These are phyloP conservation scores for Erysimum cheiranthoides DNA, from an alignment of 345 rosid species.

Conservation along the genomic window DNA sequence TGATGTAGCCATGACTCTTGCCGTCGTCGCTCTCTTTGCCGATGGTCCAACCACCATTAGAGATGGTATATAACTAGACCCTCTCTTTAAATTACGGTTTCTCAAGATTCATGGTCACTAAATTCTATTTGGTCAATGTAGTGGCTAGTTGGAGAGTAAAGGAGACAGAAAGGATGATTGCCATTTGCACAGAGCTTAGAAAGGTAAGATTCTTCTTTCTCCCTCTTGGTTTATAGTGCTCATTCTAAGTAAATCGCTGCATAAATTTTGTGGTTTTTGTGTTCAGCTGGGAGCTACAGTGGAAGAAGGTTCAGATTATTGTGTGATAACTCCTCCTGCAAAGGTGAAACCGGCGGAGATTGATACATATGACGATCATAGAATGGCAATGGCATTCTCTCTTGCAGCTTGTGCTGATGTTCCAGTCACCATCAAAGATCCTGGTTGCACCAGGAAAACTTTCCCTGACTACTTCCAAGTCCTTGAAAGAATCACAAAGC, in stretches of 20 bases:
- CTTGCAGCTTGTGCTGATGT: slow-evolving; percentile 97
- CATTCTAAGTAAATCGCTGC: background rate
- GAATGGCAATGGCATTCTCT: slow-evolving; percentile 99
- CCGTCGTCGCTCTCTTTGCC: slow-evolving; percentile 92
- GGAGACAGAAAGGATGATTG: slow-evolving; percentile 97
- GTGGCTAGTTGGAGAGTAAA: slow-evolving; percentile 99
- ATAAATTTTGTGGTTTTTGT: background rate
- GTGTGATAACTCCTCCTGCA: slow-evolving; percentile 93
- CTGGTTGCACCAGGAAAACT: slow-evolving; percentile 89
- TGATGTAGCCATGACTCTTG: slow-evolving; percentile 97
- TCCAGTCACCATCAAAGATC: slow-evolving; percentile 91
- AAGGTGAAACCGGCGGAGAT: slow-evolving; percentile 73
- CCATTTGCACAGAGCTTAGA: slow-evolving; percentile 92
- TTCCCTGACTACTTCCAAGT: slow-evolving; percentile 96
- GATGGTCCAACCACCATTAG: slow-evolving; percentile 96
- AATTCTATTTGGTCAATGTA: slow-evolving; percentile 38
- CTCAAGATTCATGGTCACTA: background rate
- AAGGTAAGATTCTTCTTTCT: slow-evolving; percentile 54
- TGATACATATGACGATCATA: slow-evolving; percentile 94
- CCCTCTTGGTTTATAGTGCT: background rate
- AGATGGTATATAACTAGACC: slow-evolving; percentile 64
- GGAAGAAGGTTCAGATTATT: slow-evolving; percentile 95
- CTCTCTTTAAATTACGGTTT: background rate
- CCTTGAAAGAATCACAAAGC: slow-evolving; percentile 75
- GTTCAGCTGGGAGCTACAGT: slow-evolving; percentile 94